Base-by-base conservation (phyloP, 1,284 basidiomycete genomes). In the Abortiporus biennis region DNA sequence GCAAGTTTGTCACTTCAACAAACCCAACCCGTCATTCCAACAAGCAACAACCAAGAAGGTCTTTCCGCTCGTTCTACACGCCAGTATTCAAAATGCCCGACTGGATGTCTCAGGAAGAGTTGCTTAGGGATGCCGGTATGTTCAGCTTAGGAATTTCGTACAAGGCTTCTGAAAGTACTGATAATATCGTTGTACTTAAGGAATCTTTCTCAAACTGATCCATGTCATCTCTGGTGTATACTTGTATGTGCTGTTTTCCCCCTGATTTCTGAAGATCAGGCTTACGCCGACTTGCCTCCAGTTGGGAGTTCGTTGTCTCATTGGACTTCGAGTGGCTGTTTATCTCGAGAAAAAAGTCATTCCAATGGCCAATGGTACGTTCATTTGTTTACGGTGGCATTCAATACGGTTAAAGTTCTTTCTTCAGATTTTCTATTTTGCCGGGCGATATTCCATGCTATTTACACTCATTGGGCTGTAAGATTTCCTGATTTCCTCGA, bases 381-480 rank as follows among this genome's bases (percentile, higher is more conserved):
- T 19, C 25, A 12, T 16, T 19, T 3, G 6, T 15, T 38, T 12
- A 9, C 15, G 23, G 8, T 42, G 15, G 6, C 27, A 23, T 21
- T 13, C 16, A 11, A 13, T 3, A 16, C 19, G 12, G 29, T 36
- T 21, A 16, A 23, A 42, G 15, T 32, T 23, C 21, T 30, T 36
- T 21, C 36, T 49, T 11, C 47, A 84, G 83, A 64, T 68, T 32
- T 81, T 84, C 55, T 85, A 85, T 56, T 84, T 85, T 55, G 57
- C 75, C 33, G 80, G 81, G 46, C 72, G 82, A 44, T 85, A 85
- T 55, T 69, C 67, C 44, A 58, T 84, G 22, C 57, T 85, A 3
- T 66, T 78, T 46, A 74, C 80, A 4, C 60, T 83, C 45, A 69
- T 80, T 33, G 81, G 81, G 54, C 82, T 85, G 81, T 43, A 21